Evolutionary conservation across 305 asterid genomes (phyloP), one percentile per base, ranked within the genome.

Genomic region (Fraxinus velutina): DNA sequence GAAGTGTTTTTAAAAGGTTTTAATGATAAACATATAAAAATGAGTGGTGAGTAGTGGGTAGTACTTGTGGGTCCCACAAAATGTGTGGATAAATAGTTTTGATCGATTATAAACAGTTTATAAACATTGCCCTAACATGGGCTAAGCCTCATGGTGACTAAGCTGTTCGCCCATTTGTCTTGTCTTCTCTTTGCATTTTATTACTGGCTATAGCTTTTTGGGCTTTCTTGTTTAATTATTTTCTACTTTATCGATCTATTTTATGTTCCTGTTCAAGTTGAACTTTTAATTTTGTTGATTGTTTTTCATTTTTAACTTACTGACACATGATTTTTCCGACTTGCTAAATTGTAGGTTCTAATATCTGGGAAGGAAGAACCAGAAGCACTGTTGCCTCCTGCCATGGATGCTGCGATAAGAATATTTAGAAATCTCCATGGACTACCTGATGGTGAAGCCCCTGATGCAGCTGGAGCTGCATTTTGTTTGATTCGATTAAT

Each of bases 281-380:
- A 5, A 17, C 64, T 5, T 52, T n/a, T 47, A n/a, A 52, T n/a
- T 52, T 52, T 52, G 57, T 52, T 52, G 64, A 52, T n/a, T n/a
- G 36, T 71, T 79, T 33, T 55, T 79, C 42, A 50, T 81, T 64
- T 10, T 64, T 79, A 78, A 73, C 72, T 42, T 32, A 76, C 21
- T n/a, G 55, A 78, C 37, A 79, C 66, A 44, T 77, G 71, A 39
- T 77, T 52, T 52, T 77, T 81, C 62, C 79, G 74, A 68, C 78
- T 75, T 72, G 39, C 9, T 47, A 83, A 81, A 30, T 83, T 81
- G 66, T 85, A 95, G 99, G 99, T 95, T 81, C 88, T 95, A 80
- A 85, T 93, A 76, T 86, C 97, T 90, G 99, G 97, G 39, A 92
- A 91, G 87, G 99, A 95, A 91, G 97, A 93, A 74, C 97, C 98